phyloP scores from a whole-genome alignment of 225 moss, liverwort and hornwort genomes.

The Pleurozium schreberi region DNA sequence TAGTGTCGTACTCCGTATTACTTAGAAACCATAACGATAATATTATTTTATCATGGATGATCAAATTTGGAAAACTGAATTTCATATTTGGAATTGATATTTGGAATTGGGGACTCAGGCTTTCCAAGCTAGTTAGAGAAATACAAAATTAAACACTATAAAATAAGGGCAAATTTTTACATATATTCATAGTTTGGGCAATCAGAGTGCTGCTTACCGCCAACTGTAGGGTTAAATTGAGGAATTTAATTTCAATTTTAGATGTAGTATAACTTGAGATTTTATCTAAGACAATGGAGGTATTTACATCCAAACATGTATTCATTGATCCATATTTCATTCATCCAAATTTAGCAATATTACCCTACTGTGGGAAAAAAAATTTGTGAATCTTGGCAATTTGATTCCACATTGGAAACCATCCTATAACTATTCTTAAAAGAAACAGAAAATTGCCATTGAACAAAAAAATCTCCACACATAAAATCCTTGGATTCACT shows the following conservation, averaged over 20 bases:
- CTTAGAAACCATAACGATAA: too few relatives aligned
- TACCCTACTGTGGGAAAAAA: background rate
- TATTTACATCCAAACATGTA: background rate
- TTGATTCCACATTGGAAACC: background rate
- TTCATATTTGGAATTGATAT: background rate
- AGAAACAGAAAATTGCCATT: background rate
- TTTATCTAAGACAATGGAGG: background rate
- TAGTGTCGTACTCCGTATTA: too few relatives aligned
- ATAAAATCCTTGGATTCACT: background rate
- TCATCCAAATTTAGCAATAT: background rate
- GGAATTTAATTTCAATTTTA: background rate
- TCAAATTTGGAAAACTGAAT: background rate
- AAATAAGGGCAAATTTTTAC: background rate
- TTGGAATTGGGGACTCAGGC: fast-evolving
- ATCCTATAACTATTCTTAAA: background rate
- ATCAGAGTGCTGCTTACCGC: fast-evolving
- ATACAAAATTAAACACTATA: too few relatives aligned
- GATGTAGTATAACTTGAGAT: fast-evolving
- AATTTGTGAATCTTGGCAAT: background rate
- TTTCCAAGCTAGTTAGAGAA: background rate
- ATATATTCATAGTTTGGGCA: background rate
- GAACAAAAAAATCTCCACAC: background rate
- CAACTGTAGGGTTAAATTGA: too few relatives aligned
- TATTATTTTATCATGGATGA: too few relatives aligned
- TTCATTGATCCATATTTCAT: background rate